Base-by-base conservation (phyloP, 352 stramenopile species). In the Phytophthora ohioensis region DNA sequence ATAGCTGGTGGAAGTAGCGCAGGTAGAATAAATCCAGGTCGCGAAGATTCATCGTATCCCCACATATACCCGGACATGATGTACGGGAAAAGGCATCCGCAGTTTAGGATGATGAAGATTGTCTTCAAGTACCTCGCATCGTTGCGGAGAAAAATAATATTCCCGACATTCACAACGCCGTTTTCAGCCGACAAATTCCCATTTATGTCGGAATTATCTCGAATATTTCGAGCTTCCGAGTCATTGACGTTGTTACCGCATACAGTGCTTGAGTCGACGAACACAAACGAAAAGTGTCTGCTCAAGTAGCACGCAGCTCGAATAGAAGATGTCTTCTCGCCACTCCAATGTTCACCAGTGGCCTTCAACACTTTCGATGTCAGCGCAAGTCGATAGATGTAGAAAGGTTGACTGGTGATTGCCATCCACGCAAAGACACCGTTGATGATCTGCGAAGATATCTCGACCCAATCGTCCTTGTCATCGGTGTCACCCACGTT, bases 391-490 rank as follows among this genome's bases (percentile, higher is more conserved):
- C 56, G 42, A 21, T 42, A 39, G n/a, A 54, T 36, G 42, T 63
- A 63, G 10, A 53, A 34, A 12, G 56, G 42, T 11, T 63, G 56
- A 17, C 46, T 53, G 6, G 56, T 38, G 32, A 63, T 27, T 0
- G 56, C 31, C 31, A 55, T 21, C 56, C 43, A 53, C 5, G 42
- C 30, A 43, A 63, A 62, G 5, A 54, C 56, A 2, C 42, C 56
- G 6, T 63, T 63, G n/a, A 63, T 63, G n/a, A 54, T 46, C 30
- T 63, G 56, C 34, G 43, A 54, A 52, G 42, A 63, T 5, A 63
- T 27, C 13, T 63, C 56, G 4, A 21, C 42, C 56, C 56, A 63
- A 13, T 54, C 42, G 15, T 57, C 51, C 21, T 45, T 12, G 34
- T 41, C 36, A 15, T 54, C 32, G 11, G 12, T 30, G 8, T 63